phyloP scores from a whole-genome alignment of 169 alveolate genomes.

The Cryptosporidium ryanae region DNA sequence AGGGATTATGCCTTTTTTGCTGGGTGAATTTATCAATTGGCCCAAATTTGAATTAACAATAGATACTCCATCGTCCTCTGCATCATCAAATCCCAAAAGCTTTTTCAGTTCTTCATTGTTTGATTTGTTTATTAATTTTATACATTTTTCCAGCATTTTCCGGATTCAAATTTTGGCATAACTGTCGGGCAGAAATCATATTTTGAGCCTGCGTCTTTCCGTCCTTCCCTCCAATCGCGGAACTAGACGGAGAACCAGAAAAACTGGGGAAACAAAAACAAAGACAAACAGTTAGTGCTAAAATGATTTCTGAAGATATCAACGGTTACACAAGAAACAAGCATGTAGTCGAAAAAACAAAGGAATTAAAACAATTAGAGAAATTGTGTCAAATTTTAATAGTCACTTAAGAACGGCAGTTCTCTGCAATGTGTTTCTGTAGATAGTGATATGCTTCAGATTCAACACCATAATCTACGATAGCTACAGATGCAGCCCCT shows the following conservation, averaged over 20 bases:
- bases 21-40: background rate
- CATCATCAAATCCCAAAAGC: constrained; percentile 9
- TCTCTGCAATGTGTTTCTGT: constrained; percentile 85
- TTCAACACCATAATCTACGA: constrained; percentile 94
- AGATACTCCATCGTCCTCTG: background rate
- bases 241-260: too few species aligned
- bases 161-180: background rate
- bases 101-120: constrained; percentile 8
- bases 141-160: constrained; percentile 51
- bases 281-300: background rate
- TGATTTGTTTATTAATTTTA: constrained; percentile 34
- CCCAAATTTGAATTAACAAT: background rate
- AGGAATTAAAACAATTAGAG: background rate
- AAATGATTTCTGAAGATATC: background rate
- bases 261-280: background rate
- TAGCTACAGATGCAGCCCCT: constrained; percentile 96
- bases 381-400: background rate
- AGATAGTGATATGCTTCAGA: constrained; percentile 92
- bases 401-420: constrained; percentile 67
- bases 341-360: background rate
- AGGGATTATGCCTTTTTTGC: constrained; percentile 36
- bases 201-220: background rate
- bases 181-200: background rate
- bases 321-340: too few species aligned
- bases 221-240: background rate